Percentiles rank a stretch among this genome's conserved stretches.
phyloP scores from a whole-genome alignment of 176 grass and related monocot species.

The Oropetium thomaeum region DNA sequence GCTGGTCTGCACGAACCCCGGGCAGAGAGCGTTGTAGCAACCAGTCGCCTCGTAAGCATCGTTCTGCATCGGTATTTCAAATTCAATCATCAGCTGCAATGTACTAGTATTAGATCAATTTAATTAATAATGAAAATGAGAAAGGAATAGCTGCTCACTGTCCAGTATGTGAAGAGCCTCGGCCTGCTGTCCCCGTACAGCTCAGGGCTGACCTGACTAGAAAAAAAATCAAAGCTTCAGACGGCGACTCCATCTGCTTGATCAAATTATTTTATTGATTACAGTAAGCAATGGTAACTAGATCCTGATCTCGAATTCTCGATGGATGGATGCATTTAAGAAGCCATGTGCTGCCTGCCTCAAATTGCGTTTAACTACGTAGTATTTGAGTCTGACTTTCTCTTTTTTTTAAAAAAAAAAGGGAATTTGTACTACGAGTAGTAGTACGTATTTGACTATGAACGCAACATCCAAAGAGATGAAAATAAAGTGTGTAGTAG shows the following conservation, averaged over 20 bases:
- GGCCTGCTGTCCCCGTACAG: conserved; percentile 92
- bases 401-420: no score
- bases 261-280: neutral
- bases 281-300: neutral
- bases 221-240: conserved; percentile 72
- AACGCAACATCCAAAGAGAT: neutral
- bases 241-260: neutral
- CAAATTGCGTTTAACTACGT: neutral
- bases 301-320: neutral
- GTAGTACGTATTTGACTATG: no score
- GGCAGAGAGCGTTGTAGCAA: conserved; percentile 90
- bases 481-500: neutral
- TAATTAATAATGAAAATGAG: no score
- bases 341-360: neutral
- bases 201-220: conserved; percentile 99
- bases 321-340: neutral
- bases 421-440: no score
- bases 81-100: no score
- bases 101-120: no score
- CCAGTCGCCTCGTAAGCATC: conserved; percentile 91
- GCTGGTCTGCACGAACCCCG: conserved; percentile 89
- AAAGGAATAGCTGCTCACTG: no score
- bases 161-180: conserved; percentile 97
- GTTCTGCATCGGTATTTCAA: conserved; percentile 56
- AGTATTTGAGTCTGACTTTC: no score